Conservation (phyloP, 2,329 filamentous ascomycete species). For the Cladophialophora carrionii region DNA sequence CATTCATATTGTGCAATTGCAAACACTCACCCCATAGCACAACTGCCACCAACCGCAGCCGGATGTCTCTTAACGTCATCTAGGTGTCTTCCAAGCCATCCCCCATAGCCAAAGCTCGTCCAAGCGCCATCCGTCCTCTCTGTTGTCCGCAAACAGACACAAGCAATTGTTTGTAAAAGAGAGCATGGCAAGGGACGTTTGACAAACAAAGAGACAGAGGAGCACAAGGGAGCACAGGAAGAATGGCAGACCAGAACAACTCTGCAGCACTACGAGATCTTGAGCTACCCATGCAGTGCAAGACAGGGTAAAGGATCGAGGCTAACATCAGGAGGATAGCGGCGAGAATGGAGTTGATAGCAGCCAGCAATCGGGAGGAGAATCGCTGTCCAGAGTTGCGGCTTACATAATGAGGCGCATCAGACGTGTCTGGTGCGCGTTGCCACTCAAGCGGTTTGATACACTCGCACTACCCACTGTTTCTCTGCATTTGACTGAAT, state of each 20-base stretch:
- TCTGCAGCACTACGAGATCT: not conserved
- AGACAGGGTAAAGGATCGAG: not conserved
- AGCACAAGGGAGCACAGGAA: not conserved
- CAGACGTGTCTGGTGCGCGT: too few relatives aligned
- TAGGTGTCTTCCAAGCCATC: not conserved
- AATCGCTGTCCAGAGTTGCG: not conserved
- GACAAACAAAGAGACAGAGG: slow-evolving; percentile 1
- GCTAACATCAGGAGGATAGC: not conserved
- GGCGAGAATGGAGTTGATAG: not conserved
- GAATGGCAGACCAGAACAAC: not conserved
- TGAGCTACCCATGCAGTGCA: not conserved
- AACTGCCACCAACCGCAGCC: not conserved
- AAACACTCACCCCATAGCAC: slow-evolving; percentile 12
- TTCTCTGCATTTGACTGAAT: too few relatives aligned
- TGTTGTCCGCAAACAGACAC: not conserved
- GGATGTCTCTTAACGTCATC: not conserved
- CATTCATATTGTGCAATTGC: slow-evolving; percentile 6
- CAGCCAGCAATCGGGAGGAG: not conserved
- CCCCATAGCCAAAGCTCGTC: not conserved
- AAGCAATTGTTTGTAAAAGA: not conserved
- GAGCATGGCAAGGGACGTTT: not conserved
- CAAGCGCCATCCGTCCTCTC: not conserved
- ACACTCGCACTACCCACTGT: too few relatives aligned
- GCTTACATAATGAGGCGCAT: too few relatives aligned
- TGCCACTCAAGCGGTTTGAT: too few relatives aligned